Percentiles rank a stretch among this genome's conserved stretches.
Evolutionary conservation across 371 early-diverging fungal species (phyloP).

Genomic region (Umbelopsis sp.): DNA sequence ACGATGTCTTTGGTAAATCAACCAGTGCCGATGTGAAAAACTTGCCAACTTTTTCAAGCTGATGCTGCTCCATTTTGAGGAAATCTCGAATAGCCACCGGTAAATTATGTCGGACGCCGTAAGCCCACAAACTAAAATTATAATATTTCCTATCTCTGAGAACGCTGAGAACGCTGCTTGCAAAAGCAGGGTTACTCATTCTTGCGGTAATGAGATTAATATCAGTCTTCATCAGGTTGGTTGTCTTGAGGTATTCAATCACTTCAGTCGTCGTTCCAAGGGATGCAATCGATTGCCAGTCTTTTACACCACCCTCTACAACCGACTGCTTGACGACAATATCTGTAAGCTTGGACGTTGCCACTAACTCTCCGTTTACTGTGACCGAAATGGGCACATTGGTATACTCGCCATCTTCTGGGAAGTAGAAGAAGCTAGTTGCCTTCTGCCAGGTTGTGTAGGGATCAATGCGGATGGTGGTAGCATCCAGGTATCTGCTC

Average conservation of each 20-base stretch:
- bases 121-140: conserved; percentile 30
- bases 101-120: conserved; percentile 39
- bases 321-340: conserved; percentile 21
- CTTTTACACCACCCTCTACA: not conserved
- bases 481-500: conserved; percentile 38
- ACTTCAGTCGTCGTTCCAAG: conserved; percentile 29
- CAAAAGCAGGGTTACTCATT: conserved; percentile 37
- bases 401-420: conserved; percentile 43
- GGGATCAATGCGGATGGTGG: conserved; percentile 37
- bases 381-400: conserved; percentile 48
- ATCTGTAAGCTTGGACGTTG: conserved; percentile 7
- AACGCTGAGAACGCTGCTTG: conserved; percentile 18
- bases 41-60: conserved; percentile 32
- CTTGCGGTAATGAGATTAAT: conserved; percentile 34
- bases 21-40: conserved; percentile 50
- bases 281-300: conserved; percentile 30
- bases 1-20: conserved; percentile 18
- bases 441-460: conserved; percentile 48
- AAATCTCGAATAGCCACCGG: conserved; percentile 32
- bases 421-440: conserved; percentile 57
- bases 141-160: conserved; percentile 27
- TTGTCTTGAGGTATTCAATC: conserved; percentile 28
- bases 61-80: conserved; percentile 22
- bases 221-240: conserved; percentile 33
- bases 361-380: not conserved